These are phyloP conservation scores for Gremmenia infestans DNA, from an alignment of 2,329 filamentous ascomycete genomes.

Conservation along the genomic window DNA sequence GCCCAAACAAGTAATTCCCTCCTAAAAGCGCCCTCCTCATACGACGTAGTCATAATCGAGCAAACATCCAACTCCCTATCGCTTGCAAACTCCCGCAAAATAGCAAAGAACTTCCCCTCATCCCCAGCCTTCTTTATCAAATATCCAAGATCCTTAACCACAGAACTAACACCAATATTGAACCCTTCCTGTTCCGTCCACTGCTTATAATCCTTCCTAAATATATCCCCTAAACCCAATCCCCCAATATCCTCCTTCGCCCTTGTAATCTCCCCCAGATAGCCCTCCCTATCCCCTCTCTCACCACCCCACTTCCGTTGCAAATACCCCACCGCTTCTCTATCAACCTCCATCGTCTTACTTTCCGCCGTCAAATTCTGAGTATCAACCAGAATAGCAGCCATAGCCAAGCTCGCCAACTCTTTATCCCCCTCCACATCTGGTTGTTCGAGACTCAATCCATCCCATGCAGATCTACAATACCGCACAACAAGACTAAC, in stretches of 20 bases:
- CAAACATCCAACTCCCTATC: slow-evolving; percentile 58
- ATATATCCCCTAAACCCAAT: slow-evolving; percentile 59
- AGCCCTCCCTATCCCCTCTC: slow-evolving; percentile 48
- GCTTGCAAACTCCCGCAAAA: slow-evolving; percentile 48
- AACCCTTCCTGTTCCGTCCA: slow-evolving; percentile 54
- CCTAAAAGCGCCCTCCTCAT: slow-evolving; percentile 49
- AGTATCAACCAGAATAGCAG: slow-evolving; percentile 70
- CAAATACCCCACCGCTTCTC: slow-evolving; percentile 51
- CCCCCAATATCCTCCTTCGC: slow-evolving; percentile 64
- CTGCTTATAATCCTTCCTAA: slow-evolving; percentile 82
- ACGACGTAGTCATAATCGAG: slow-evolving; percentile 65
- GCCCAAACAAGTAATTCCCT: slow-evolving; percentile 67
- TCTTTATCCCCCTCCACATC: slow-evolving; percentile 42
- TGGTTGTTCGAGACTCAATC: slow-evolving; percentile 31
- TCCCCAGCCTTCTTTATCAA: slow-evolving; percentile 50
- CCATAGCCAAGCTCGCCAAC: slow-evolving; percentile 63
- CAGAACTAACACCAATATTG: slow-evolving; percentile 61
- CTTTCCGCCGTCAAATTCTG: slow-evolving; percentile 54
- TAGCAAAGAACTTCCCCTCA: slow-evolving; percentile 40
- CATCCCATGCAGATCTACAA: slow-evolving; percentile 53
- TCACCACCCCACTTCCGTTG: slow-evolving; percentile 35
- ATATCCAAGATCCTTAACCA: slow-evolving; percentile 59
- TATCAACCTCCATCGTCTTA: slow-evolving; percentile 63
- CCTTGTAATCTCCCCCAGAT: slow-evolving; percentile 53
- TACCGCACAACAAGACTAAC: slow-evolving; percentile 63